Evolutionary conservation across 345 rosid genomes (phyloP), one percentile per base, ranked within the genome.

Genomic region (Balakata baccata): DNA sequence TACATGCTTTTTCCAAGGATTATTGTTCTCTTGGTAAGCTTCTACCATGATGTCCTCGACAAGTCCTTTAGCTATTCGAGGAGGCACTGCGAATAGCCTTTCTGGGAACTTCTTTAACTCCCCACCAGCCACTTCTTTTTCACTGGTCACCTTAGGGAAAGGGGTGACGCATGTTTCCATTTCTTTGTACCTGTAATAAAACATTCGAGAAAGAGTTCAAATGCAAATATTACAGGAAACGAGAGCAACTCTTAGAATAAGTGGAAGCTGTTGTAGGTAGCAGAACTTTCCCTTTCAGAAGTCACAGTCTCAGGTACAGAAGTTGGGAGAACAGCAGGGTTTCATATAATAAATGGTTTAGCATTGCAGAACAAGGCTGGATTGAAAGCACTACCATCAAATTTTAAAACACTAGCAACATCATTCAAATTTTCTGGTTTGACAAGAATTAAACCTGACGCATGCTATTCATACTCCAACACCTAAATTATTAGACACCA

Each of bases 61-160:
- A 29, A 86, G 82, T 77, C 94, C 94, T 46, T 87, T 83, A 9
- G 90, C 76, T 60, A 95, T 77, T 59, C 86, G 78, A 7, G 97
- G 98, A 66, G 99, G 99, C 25, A 87, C 84, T 3, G 93, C 90
- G 54, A 86, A 84, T 64, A 95, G 92, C 81, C 99, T 89, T 56
- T 86, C 97, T 0, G 99, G 99, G 64, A 91, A 95, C 88, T 86
- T 91, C 91, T 87, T 84, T 54, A 91, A 72, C 80, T 89, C 79
- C 41, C 98, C 98, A 75, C 96, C 96, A 10, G 96, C 97, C 18
- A 92, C 92, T 85, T 90, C 95, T 54, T 82, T 84, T 52, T 82
- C 79, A 76, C 79, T 83, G 63, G 82, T 76, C 70, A 86, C 96
- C 82, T 89, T 69, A 54, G 98, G 98, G 81, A 74, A 86, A 46